Evolutionary conservation across 768 basidiomycete genomes (phyloP), one percentile per base, ranked within the genome.

Genomic region (Kwoniella sp.): DNA sequence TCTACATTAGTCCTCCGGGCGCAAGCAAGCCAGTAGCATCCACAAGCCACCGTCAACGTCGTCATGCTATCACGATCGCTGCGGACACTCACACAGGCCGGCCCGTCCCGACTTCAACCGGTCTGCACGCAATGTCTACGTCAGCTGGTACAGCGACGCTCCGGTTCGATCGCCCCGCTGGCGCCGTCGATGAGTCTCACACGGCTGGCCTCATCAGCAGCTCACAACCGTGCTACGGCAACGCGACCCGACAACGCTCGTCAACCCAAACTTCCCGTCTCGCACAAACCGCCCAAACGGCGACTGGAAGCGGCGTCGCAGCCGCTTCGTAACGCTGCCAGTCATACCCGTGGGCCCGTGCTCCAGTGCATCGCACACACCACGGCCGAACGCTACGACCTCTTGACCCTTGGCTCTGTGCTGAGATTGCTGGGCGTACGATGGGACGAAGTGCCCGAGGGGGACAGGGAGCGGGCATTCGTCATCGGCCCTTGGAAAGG

Each of bases 271-370:
- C 42, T 59, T 6, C 61, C 57, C 3, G 22, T 46, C 29, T 60
- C 65, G 3, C 69, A 66, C 44, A 73, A 73, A 57, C 69, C 68
- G 5, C 66, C 72, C 19, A 70, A 70, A 59, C 81, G 90, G 38
- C 82, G 89, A 39, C 81, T 88, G 6, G 90, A 90, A 14, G 81
- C 87, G 14, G 89, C 82, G 5, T 95, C 90, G 2, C 79, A 88
- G 36, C 84, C 88, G 6, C 88, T 93, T 56, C 85, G 90, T 43
- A 79, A 84, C 20, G 90, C 87, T 60, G 88, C 87, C 9, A 90
- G 87, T 3, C 86, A 87, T 6, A 91, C 90, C 9, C 81, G 87
- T 37, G 82, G 87, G 37, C 79, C 83, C 27, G 90, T 92, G 44
- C 80, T 84, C 46, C 77, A 86, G 12, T 84, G 92, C 10, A 83